Conservation (phyloP, 176 grass and related monocot species). For the Aegilops umbellulata region DNA sequence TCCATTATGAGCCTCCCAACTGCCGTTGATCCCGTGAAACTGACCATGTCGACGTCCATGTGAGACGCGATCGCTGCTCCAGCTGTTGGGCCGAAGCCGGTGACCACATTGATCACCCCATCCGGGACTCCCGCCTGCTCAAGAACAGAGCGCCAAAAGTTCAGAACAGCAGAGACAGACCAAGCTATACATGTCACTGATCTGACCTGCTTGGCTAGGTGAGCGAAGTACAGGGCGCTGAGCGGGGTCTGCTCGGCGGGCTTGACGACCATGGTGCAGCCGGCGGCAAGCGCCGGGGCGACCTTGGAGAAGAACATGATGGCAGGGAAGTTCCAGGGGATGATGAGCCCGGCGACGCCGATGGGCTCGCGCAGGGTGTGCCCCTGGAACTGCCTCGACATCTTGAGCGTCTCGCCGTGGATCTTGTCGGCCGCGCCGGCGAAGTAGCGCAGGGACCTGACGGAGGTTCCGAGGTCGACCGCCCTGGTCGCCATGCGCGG, state of each 20-base stretch:
- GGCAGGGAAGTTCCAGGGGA: slow-evolving; percentile 55
- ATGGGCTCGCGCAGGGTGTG: slow-evolving; percentile 57
- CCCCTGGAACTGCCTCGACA: slow-evolving; percentile 34
- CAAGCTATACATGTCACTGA: neutral
- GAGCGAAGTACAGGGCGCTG: slow-evolving; percentile 38
- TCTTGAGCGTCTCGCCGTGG: slow-evolving; percentile 82
- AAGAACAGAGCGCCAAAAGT: neutral
- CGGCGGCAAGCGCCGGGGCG: slow-evolving; percentile 43
- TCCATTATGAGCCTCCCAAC: slow-evolving; percentile 60
- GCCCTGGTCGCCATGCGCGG: slow-evolving; percentile 16
- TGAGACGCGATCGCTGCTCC: slow-evolving; percentile 61
- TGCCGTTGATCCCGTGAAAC: slow-evolving; percentile 59
- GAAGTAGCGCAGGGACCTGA: slow-evolving; percentile 49
- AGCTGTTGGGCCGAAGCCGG: slow-evolving; percentile 55
- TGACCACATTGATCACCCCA: slow-evolving; percentile 53
- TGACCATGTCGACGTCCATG: slow-evolving; percentile 60
- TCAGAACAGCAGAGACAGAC: neutral
- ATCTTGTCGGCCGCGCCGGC: slow-evolving; percentile 85
- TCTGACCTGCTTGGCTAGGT: slow-evolving; percentile 42
- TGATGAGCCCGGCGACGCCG: slow-evolving; percentile 52
- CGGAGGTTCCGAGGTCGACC: slow-evolving; percentile 28
- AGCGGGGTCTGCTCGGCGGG: slow-evolving; percentile 55
- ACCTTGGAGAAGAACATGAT: slow-evolving; percentile 58
- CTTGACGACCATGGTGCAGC: slow-evolving; percentile 61
- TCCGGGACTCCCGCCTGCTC: slow-evolving; percentile 55